These are phyloP conservation scores for Trametes versicolor DNA, from an alignment of 1,284 basidiomycete species.

Conservation along the genomic window DNA sequence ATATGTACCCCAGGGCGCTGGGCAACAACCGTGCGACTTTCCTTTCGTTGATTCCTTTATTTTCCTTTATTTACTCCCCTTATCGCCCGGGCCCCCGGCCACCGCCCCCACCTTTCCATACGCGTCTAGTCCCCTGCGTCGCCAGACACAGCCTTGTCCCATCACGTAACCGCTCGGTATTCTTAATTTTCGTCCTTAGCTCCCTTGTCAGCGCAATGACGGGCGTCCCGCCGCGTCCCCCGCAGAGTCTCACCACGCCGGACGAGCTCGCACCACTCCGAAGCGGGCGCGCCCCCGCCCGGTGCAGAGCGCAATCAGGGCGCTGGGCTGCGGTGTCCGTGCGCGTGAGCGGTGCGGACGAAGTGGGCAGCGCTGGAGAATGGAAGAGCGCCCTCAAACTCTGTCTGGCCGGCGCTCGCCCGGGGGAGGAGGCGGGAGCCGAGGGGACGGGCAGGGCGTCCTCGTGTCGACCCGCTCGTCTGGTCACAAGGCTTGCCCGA, in stretches of 20 bases:
- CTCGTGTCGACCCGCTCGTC: constrained; percentile 36
- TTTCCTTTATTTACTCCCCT: constrained; percentile 33
- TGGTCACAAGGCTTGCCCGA: constrained; percentile 41
- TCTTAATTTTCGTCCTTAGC: constrained; percentile 20
- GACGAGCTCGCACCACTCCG: background rate
- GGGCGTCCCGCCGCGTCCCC: constrained; percentile 3
- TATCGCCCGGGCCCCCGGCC: constrained; percentile 30
- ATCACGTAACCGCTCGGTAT: constrained; percentile 31
- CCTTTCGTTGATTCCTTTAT: constrained; percentile 34
- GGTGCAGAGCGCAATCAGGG: background rate
- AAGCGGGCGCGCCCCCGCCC: background rate
- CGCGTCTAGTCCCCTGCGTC: constrained; percentile 20
- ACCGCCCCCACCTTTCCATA: constrained; percentile 20
- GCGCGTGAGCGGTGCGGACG: constrained; percentile 15
- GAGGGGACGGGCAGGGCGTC: constrained; percentile 26
- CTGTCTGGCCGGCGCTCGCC: constrained; percentile 10
- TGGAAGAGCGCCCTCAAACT: constrained; percentile 37
- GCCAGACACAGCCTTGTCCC: constrained; percentile 28
- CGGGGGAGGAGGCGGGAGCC: constrained; percentile 26
- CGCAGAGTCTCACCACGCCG: background rate
- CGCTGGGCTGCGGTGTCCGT: constrained; percentile 22
- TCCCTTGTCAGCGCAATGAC: constrained; percentile 28
- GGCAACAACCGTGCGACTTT: constrained; percentile 40
- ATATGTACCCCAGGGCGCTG: constrained; percentile 49
- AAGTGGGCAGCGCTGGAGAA: constrained; percentile 28